These are phyloP conservation scores for Trypethelium eluteriae DNA, from an alignment of 495 filamentous ascomycete genomes.

Conservation along the genomic window DNA sequence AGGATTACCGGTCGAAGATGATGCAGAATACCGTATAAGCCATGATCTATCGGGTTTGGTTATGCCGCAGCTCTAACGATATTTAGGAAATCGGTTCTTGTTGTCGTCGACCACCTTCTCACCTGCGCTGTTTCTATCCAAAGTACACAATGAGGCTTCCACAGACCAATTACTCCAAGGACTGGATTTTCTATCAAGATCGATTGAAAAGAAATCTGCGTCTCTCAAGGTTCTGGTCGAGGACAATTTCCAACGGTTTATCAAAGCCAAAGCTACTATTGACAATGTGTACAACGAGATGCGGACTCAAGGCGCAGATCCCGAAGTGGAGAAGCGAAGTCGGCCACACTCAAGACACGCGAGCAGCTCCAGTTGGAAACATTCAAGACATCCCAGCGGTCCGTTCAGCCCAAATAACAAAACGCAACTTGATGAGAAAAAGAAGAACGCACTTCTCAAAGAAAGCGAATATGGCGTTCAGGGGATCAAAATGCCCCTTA, in stretches of 20 bases:
- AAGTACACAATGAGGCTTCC: constrained; percentile 76
- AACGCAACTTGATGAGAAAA: constrained; percentile 44
- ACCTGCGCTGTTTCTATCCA: constrained; percentile 80
- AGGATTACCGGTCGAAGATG: constrained; percentile 79
- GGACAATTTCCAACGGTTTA: constrained; percentile 95
- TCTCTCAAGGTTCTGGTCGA: constrained; percentile 93
- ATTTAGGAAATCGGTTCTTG: constrained; percentile 76
- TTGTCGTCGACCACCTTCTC: constrained; percentile 94
- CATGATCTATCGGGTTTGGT: constrained; percentile 50
- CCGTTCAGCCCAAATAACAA: constrained; percentile 34
- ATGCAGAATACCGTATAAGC: constrained; percentile 42
- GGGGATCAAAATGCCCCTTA: constrained; percentile 77
- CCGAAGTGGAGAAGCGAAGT: constrained; percentile 40
- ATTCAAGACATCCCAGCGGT: constrained; percentile 48
- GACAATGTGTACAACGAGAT: constrained; percentile 98
- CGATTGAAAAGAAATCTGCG: constrained; percentile 94
- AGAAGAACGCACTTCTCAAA: constrained; percentile 83
- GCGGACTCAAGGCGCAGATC: constrained; percentile 72
- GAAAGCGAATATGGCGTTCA: constrained; percentile 92
- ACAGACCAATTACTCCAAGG: constrained; percentile 71
- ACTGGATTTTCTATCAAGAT: constrained; percentile 71
- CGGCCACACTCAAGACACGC: constrained; percentile 49
- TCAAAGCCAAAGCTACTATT: constrained; percentile 90
- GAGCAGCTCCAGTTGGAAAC: constrained; percentile 54
- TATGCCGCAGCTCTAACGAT: neutral